Conservation (phyloP, 2,329 filamentous ascomycete genomes). For the Diaporthe vaccinii region DNA sequence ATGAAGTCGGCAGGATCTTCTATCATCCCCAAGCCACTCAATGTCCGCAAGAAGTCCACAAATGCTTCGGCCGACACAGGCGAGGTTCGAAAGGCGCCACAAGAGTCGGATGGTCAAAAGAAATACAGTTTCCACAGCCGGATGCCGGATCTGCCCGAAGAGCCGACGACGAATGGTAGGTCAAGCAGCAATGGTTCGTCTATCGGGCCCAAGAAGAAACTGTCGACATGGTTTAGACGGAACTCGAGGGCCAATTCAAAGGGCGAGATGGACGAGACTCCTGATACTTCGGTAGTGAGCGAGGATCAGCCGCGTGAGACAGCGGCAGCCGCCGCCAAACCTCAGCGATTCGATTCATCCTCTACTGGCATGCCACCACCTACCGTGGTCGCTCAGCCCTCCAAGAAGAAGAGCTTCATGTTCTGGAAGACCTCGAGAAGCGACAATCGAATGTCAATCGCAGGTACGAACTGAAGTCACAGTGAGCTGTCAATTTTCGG, state of each 20-base stretch:
- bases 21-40: constrained; percentile 55
- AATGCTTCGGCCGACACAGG: not conserved
- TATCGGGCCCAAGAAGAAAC: constrained; percentile 55
- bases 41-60: constrained; percentile 56
- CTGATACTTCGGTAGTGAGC: constrained; percentile 15
- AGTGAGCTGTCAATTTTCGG: no score
- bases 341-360: constrained; percentile 42
- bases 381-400: constrained; percentile 42
- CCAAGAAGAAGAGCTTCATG: constrained; percentile 65
- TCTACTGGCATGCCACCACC: constrained; percentile 40
- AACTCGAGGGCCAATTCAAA: constrained; percentile 52
- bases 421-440: constrained; percentile 67
- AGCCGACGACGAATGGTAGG: constrained; percentile 38
- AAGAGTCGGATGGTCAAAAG: constrained; percentile 45
- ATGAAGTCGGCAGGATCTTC: constrained; percentile 50
- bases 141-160: constrained; percentile 42
- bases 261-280: constrained; percentile 46
- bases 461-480: constrained; percentile 52
- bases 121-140: constrained; percentile 42
- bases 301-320: constrained; percentile 20
- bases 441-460: constrained; percentile 59
- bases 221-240: constrained; percentile 66
- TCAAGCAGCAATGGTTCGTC: constrained; percentile 43
- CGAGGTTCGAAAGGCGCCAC: not conserved
- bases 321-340: not conserved